A percentile compares a stretch with the other conserved stretches of the same genome.
Evolutionary conservation across 345 rosid species (phyloP).

Genomic region (Isatis tinctoria): DNA sequence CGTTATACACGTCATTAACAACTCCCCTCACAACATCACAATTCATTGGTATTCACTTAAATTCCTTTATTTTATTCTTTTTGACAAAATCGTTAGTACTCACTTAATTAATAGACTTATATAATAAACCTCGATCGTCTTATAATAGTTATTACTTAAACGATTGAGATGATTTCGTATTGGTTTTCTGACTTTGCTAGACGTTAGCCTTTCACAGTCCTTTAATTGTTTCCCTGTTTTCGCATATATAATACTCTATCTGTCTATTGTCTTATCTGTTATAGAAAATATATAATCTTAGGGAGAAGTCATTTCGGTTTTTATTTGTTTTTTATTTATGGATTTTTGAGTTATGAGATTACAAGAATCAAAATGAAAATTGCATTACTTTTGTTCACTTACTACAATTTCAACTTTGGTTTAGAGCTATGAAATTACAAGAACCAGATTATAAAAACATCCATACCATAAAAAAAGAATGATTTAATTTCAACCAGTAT

Average conservation of each 20-base stretch:
- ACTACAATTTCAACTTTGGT: background rate
- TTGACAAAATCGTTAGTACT: background rate
- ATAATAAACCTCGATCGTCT: background rate
- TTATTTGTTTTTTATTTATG: no score
- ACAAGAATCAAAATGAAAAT: background rate
- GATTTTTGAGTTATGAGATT: background rate
- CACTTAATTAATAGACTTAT: background rate
- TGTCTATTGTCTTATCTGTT: background rate
- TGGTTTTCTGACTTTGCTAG: background rate
- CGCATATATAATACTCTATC: background rate
- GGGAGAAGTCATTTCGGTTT: no score
- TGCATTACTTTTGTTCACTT: background rate
- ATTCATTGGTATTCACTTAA: slow-evolving; percentile 66
- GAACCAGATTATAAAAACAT: no score
- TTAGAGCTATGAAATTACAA: no score
- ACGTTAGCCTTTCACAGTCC: slow-evolving; percentile 14
- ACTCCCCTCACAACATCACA: slow-evolving; percentile 79
- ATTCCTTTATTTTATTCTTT: background rate
- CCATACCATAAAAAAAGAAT: no score
- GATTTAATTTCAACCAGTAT: no score
- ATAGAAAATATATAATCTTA: background rate
- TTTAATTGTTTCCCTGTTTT: background rate
- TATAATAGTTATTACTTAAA: background rate
- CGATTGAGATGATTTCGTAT: background rate
- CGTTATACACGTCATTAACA: slow-evolving; percentile 61